Base-by-base conservation (phyloP, 2,329 filamentous ascomycete genomes). In the Berkeleyomyces rouxiae region DNA sequence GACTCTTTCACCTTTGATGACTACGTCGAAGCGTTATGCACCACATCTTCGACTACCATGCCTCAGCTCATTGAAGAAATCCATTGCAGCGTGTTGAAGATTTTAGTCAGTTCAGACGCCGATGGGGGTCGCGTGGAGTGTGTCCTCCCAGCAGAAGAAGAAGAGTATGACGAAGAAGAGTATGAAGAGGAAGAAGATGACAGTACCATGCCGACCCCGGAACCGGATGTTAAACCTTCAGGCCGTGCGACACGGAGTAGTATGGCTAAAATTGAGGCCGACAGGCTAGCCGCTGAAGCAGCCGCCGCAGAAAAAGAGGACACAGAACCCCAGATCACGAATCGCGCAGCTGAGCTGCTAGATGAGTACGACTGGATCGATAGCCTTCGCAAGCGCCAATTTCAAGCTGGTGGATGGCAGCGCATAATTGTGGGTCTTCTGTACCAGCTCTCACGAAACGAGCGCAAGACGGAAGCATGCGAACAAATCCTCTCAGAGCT, bases 1-100 rank as follows among this genome's bases (percentile, higher is more conserved):
- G 93, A 99, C 72, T 97, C 92, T 0, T 99, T 99, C 70, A 97
- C 92, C 0, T 95, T 97, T 69, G 93, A 99, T 71, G 93, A 99
- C 72, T 97, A 91, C 69, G 79, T 96, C 3, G 87, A 97, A 71
- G 87, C 91, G 0, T 84, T 99, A 78, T 81, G 85, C 58, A 86
- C 91, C 64, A 81, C 87, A 0, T 90, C 84, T 0, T 81, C 85
- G 42, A 83, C 89, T 31, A 76, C 83, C 0, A 85, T 86, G 6
- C 93, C 93, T 61, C 87, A 96, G 70, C 77, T 99, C 0, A 85
- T 96, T 67, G 85, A 89, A 59, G 93, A 99, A 72, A 82, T 93
- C 4, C 92, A 97, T 72, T 99, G 93, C 71, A 85, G 92, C 0
- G 83, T 96, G 2, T 75, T 99, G 65, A 96, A 96, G 71, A 82